Conservation (phyloP, 441 rosid species). For the Aquilaria agallochum region DNA sequence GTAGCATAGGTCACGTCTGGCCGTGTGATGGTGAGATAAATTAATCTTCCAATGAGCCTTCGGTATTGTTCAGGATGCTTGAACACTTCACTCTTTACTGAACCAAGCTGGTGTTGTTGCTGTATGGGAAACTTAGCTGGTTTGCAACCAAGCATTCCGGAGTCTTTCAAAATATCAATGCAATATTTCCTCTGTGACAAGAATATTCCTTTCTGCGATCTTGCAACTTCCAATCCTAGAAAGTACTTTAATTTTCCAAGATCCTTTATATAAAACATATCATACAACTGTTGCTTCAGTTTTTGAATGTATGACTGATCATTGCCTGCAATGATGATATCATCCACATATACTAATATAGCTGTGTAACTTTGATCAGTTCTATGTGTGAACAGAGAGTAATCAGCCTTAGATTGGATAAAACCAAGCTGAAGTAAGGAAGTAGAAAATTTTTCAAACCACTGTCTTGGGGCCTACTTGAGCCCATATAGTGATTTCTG, state of each 20-base stretch:
- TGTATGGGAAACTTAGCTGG: too few species aligned
- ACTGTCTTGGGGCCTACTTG: background rate
- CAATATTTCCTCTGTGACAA: too few species aligned
- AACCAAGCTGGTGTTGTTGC: background rate
- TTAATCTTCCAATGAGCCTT: background rate
- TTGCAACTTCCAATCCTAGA: background rate
- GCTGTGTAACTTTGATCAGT: background rate
- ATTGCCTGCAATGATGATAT: background rate
- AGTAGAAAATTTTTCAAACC: background rate
- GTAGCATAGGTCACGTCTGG: background rate
- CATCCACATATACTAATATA: background rate
- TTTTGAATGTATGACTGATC: background rate
- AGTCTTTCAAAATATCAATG: too few species aligned
- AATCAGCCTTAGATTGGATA: too few species aligned
- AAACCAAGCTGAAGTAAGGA: background rate
- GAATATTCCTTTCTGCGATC: background rate
- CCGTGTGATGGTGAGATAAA: background rate
- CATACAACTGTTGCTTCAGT: background rate
- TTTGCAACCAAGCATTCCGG: too few species aligned
- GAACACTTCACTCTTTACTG: background rate
- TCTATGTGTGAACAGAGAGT: background rate
- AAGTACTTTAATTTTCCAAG: background rate
- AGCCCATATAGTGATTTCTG: slow-evolving; percentile 4
- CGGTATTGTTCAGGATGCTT: background rate
- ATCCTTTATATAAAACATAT: background rate